Evolutionary conservation across 2,329 filamentous ascomycete genomes (phyloP).

Genomic region (Fusarium chaquense): DNA sequence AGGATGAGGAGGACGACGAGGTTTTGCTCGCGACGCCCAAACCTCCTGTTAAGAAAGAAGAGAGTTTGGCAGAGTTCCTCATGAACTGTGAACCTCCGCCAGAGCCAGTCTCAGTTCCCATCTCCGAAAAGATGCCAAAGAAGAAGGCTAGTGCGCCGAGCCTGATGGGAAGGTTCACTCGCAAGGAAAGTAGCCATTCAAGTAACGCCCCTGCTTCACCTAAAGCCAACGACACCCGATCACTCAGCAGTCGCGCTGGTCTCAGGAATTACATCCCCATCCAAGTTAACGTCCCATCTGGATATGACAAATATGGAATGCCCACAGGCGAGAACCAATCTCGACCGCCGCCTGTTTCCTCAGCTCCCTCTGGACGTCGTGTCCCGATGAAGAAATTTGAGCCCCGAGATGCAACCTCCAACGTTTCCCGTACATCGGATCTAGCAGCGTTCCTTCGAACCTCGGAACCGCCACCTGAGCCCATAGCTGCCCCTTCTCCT

Average conservation of each 20-base stretch:
- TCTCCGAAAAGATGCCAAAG: conserved; percentile 60
- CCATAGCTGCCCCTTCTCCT: conserved; percentile 45
- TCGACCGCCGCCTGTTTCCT: conserved; percentile 40
- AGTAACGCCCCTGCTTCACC: conserved; percentile 44
- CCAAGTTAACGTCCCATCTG: conserved; percentile 62
- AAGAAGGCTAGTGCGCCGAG: conserved; percentile 74
- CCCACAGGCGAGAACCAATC: conserved; percentile 42
- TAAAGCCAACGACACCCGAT: conserved; percentile 49
- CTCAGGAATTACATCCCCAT: conserved; percentile 64
- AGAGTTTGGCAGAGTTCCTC: conserved; percentile 80
- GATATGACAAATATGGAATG: conserved; percentile 57
- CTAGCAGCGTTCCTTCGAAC: conserved; percentile 79
- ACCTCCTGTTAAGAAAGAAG: conserved; percentile 63
- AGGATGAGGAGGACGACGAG: conserved; percentile 66
- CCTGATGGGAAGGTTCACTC: conserved; percentile 70
- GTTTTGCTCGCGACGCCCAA: conserved; percentile 55
- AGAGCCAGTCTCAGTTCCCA: conserved; percentile 56
- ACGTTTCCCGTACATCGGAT: conserved; percentile 72
- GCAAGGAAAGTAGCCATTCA: conserved; percentile 52
- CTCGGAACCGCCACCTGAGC: conserved; percentile 70
- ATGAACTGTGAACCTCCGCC: conserved; percentile 75
- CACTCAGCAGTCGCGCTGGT: conserved; percentile 56
- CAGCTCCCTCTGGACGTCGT: conserved; percentile 55
- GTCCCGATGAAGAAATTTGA: conserved; percentile 70
- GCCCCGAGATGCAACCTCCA: conserved; percentile 63